Evolutionary conservation across 2,329 filamentous ascomycete genomes (phyloP).

Genomic region (Apiospora marii): DNA sequence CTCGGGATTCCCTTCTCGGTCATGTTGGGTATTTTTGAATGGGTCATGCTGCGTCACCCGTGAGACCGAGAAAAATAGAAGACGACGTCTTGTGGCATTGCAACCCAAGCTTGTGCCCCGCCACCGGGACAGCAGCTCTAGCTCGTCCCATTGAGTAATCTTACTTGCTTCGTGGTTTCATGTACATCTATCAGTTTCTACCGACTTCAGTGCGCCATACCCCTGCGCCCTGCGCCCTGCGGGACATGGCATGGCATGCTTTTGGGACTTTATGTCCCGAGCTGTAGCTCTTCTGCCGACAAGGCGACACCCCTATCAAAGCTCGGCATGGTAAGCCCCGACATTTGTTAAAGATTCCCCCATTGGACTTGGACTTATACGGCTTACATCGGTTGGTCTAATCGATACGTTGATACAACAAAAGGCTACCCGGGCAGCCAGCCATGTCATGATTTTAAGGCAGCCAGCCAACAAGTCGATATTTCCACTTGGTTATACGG

Average conservation of each 20-base stretch:
- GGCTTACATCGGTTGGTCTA: not conserved
- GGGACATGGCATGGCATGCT: not conserved
- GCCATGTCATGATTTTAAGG: not conserved
- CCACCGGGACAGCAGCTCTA: not conserved
- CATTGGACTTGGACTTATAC: not conserved
- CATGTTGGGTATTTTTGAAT: not conserved
- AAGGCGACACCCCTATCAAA: not conserved
- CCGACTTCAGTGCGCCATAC: not conserved
- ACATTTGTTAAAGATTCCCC: not conserved
- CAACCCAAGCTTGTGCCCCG: constrained; percentile 7
- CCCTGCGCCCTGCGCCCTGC: not conserved
- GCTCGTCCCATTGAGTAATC: not conserved
- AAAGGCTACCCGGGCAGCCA: not conserved
- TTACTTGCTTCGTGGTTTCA: not conserved
- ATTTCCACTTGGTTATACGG: not conserved
- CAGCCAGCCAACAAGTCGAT: not conserved
- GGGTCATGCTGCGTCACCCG: not conserved
- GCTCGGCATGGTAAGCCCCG: constrained; percentile 4
- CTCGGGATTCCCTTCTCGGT: not conserved
- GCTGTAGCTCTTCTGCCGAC: not conserved
- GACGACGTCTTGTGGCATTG: constrained; percentile 11
- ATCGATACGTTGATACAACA: not conserved
- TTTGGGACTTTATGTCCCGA: not conserved
- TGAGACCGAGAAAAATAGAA: not conserved
- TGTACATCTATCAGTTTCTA: not conserved